Evolutionary conservation across 2,329 filamentous ascomycete species (phyloP).

Genomic region (Pseudomassariella vexata): DNA sequence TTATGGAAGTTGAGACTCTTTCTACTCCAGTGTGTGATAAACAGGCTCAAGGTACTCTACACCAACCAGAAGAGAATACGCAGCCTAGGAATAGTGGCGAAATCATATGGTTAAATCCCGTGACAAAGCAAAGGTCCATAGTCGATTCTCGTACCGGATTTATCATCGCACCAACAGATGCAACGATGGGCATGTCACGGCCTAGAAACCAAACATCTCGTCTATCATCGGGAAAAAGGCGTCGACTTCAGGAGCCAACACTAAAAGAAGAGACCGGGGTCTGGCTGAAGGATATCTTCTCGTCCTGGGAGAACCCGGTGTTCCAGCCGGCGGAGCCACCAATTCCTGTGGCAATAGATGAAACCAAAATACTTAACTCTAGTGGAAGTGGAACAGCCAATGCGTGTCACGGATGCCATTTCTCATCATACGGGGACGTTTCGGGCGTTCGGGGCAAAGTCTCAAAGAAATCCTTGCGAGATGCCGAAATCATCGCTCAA

Average conservation of each 20-base stretch:
- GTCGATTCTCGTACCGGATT: slow-evolving; percentile 55
- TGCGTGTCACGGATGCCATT: slow-evolving; percentile 7
- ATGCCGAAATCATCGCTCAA: slow-evolving; percentile 68
- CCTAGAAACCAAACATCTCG: slow-evolving; percentile 17
- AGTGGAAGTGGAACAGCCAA: slow-evolving; percentile 12
- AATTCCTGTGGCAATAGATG: slow-evolving; percentile 36
- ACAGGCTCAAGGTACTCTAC: slow-evolving; percentile 1
- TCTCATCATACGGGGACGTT: slow-evolving; percentile 8
- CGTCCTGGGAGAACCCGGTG: slow-evolving; percentile 69
- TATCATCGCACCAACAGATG: slow-evolving; percentile 18
- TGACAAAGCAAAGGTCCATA: slow-evolving; percentile 42
- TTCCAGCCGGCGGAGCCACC: slow-evolving; percentile 49
- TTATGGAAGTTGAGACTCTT: slow-evolving; percentile 27
- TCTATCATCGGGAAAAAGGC: slow-evolving; percentile 9
- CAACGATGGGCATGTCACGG: slow-evolving; percentile 24
- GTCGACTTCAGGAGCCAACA: slow-evolving; percentile 10
- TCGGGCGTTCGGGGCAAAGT: slow-evolving; percentile 38
- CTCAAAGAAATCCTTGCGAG: slow-evolving; percentile 53
- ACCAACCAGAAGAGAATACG: slow-evolving; percentile 8
- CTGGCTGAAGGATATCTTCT: slow-evolving; percentile 58
- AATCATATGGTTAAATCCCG: slow-evolving; percentile 56
- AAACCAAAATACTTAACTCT: slow-evolving; percentile 4
- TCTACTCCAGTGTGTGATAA: slow-evolving; percentile 5
- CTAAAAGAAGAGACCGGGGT: slow-evolving; percentile 13
- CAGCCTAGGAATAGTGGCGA: slow-evolving; percentile 24